Evolutionary conservation across 202 grass and related monocot species (phyloP).

Genomic region (Bolboschoenoplectus hybrid): DNA sequence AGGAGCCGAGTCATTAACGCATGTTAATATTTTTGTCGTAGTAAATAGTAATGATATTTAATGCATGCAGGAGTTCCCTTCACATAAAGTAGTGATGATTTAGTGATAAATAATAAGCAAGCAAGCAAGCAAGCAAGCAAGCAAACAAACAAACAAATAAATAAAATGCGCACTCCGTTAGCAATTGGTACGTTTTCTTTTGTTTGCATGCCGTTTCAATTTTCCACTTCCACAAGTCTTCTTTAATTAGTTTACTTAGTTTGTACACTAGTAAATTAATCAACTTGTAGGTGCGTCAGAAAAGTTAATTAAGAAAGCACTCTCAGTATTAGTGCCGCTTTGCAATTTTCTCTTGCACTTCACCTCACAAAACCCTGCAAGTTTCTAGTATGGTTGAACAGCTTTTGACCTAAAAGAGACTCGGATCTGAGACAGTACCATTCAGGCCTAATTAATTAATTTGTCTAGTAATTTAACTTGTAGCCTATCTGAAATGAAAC

Average conservation of each 20-base stretch:
- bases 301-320: slow-evolving; percentile 1
- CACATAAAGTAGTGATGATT: neutral
- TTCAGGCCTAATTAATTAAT: neutral
- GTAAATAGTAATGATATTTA: neutral
- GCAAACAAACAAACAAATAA: neutral
- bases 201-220: neutral
- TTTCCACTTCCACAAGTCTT: slow-evolving; percentile 21
- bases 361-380: slow-evolving; percentile 10
- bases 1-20: neutral
- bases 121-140: too few species aligned
- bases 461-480: neutral
- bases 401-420: slow-evolving; percentile 19
- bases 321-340: neutral
- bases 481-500: neutral
- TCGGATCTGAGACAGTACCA: neutral
- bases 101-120: neutral
- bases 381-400: slow-evolving; percentile 39
- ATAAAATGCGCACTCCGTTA: neutral
- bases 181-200: neutral
- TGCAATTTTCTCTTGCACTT: slow-evolving; percentile 32
- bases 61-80: neutral
- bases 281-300: slow-evolving; percentile 30
- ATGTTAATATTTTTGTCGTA: neutral
- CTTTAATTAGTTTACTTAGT: neutral
- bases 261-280: neutral